Conservation (phyloP, 2,329 filamentous ascomycete genomes). For the Aspergillus pseudonomiae region DNA sequence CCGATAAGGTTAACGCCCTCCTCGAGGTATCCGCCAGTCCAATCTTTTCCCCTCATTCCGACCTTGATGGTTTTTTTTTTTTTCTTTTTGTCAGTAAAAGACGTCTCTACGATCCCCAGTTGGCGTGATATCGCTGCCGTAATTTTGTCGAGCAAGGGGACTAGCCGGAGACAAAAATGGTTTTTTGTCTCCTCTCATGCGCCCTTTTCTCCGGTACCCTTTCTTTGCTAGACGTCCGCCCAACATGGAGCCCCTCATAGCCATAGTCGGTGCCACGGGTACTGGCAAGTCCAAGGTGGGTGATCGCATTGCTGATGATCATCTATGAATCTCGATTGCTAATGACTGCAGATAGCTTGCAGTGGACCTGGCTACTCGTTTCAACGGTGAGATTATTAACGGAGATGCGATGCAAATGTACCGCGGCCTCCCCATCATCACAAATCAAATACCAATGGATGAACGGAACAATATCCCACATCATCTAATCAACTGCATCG, state of each 20-base stretch:
- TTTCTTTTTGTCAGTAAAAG: neutral
- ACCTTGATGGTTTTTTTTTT: neutral
- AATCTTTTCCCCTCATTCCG: conserved; percentile 3
- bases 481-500: conserved; percentile 81
- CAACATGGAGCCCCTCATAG: conserved; percentile 65
- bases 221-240: conserved; percentile 21
- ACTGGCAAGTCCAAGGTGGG: conserved; percentile 89
- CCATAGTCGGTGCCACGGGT: conserved; percentile 85
- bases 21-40: neutral
- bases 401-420: conserved; percentile 99
- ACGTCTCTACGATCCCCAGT: neutral
- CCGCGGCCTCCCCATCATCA: conserved; percentile 86
- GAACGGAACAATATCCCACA: conserved; percentile 83
- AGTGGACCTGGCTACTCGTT: conserved; percentile 78
- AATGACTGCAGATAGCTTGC: conserved; percentile 67
- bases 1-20: neutral
- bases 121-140: neutral
- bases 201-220: conserved; percentile 28
- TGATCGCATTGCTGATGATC: neutral
- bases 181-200: conserved; percentile 27
- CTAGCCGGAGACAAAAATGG: conserved; percentile 15
- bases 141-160: neutral
- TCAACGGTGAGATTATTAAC: conserved; percentile 94
- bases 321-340: conserved; percentile 14
- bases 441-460: conserved; percentile 79